Evolutionary conservation across 2,329 filamentous ascomycete species (phyloP).

Genomic region (Mycosphaerelloides madeirae): DNA sequence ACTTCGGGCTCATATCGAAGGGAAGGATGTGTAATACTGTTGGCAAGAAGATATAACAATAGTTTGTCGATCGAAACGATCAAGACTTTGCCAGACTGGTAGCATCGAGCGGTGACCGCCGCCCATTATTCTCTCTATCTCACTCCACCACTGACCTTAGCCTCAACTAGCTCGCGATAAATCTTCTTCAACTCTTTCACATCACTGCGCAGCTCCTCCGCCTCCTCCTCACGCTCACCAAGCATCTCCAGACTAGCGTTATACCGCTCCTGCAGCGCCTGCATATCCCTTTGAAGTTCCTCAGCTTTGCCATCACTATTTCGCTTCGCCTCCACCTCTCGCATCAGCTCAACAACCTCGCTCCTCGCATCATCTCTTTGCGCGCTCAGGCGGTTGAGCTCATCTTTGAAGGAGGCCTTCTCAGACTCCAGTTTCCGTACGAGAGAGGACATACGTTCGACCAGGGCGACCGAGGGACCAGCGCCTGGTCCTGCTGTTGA

Average conservation of each 20-base stretch:
- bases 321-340: constrained; percentile 70
- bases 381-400: constrained; percentile 70
- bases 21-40: no score
- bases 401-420: constrained; percentile 82
- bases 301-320: constrained; percentile 56
- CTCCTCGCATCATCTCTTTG: constrained; percentile 89
- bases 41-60: no score
- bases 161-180: constrained; percentile 84
- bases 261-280: constrained; percentile 69
- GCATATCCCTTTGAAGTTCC: constrained; percentile 63
- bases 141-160: constrained; percentile 25
- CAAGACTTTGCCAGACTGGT: no score
- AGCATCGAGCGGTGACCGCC: no score
- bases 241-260: constrained; percentile 90
- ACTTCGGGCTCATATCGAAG: no score
- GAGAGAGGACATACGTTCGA: constrained; percentile 91
- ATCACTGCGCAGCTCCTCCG: constrained; percentile 85
- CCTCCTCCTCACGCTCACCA: constrained; percentile 92
- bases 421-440: constrained; percentile 88
- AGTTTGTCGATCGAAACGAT: no score
- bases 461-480: constrained; percentile 87
- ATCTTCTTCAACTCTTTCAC: constrained; percentile 92
- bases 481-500: constrained; percentile 71
- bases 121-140: no score
- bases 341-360: constrained; percentile 87